Evolutionary conservation across 2,329 filamentous ascomycete species (phyloP).

Genomic region (Sphaerulina vaccinii): DNA sequence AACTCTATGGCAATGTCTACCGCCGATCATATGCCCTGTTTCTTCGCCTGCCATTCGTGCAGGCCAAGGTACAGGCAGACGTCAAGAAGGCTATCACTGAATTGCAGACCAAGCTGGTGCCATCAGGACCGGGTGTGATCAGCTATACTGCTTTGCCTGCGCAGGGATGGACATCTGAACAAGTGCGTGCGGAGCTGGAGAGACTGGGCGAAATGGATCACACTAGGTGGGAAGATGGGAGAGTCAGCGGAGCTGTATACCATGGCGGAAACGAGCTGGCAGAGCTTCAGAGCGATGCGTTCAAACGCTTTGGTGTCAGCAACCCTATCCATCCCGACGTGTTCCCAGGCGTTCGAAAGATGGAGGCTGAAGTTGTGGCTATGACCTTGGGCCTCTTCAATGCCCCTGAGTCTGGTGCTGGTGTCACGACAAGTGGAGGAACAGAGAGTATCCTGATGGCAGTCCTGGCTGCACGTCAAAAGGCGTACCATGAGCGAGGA

Average conservation of each 20-base stretch:
- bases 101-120: constrained; percentile 79
- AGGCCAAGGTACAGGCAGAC: constrained; percentile 79
- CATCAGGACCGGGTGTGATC: constrained; percentile 66
- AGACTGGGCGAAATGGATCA: constrained; percentile 83
- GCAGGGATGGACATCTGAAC: constrained; percentile 78
- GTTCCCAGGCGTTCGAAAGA: constrained; percentile 96
- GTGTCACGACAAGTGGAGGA: constrained; percentile 86
- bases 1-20: constrained; percentile 70
- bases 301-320: constrained; percentile 87
- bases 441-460: constrained; percentile 98
- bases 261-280: constrained; percentile 83
- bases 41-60: constrained; percentile 81
- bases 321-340: constrained; percentile 98
- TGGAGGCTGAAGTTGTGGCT: constrained; percentile 96
- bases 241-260: constrained; percentile 92
- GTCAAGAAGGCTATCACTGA: constrained; percentile 77
- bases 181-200: constrained; percentile 75
- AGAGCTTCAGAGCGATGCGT: constrained; percentile 86
- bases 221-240: constrained; percentile 94
- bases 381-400: constrained; percentile 84
- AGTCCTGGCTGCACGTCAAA: constrained; percentile 84
- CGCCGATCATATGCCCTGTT: constrained; percentile 81
- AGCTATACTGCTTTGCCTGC: constrained; percentile 76
- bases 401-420: constrained; percentile 78
- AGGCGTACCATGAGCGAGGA: constrained; percentile 79